phyloP scores from a whole-genome alignment of 108 stramenopile species.

The Fragilariopsis cylindrus region DNA sequence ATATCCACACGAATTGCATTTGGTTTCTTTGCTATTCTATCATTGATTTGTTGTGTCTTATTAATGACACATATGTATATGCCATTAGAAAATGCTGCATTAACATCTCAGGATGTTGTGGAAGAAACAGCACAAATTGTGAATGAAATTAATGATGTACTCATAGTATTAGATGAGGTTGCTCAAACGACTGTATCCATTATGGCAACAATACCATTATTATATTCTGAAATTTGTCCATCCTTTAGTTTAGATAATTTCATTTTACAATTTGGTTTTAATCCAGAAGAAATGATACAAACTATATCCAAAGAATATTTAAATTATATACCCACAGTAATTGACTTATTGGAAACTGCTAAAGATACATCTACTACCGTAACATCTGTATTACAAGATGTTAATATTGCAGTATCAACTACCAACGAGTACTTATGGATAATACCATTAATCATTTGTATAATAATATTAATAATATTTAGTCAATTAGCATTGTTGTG shows the following conservation, averaged over 20 bases:
- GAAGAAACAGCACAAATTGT: slow-evolving; percentile 3
- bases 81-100: slow-evolving; percentile 4
- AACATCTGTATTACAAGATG: slow-evolving; percentile 1
- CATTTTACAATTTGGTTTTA: neutral
- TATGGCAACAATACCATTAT: neutral
- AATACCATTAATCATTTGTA: slow-evolving; percentile 19
- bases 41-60: slow-evolving; percentile 2
- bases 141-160: neutral
- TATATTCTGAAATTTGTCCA: slow-evolving; percentile 18
- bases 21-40: slow-evolving; percentile 1
- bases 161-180: neutral
- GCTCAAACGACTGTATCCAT: neutral
- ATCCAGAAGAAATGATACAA: neutral
- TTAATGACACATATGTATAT: slow-evolving; percentile 12
- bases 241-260: neutral
- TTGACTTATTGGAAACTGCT: neutral
- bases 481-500: slow-evolving; percentile 12
- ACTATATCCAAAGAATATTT: neutral
- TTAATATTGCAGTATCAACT: neutral
- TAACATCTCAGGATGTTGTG: neutral
- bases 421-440: slow-evolving; percentile 25
- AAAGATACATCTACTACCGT: slow-evolving; percentile 9
- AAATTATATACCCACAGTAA: neutral
- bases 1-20: slow-evolving; percentile 2
- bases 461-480: slow-evolving; percentile 13